A percentile compares a stretch with the other conserved stretches of the same genome.
These are phyloP conservation scores for Gaertneriomyces sp. DNA, from an alignment of 192 early-diverging fungal species.

Conservation along the genomic window DNA sequence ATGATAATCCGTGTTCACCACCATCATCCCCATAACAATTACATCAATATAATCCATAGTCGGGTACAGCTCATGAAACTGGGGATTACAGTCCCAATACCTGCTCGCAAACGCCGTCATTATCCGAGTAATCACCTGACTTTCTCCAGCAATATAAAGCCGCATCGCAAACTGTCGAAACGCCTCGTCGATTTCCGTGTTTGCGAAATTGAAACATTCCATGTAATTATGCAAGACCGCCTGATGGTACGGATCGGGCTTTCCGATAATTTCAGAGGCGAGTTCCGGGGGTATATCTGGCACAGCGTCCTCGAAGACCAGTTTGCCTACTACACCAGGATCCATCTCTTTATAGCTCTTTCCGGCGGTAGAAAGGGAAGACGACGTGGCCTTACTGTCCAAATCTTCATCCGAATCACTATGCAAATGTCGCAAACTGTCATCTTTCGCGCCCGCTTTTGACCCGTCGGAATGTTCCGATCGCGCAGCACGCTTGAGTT, in stretches of 20 bases:
- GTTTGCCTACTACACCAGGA: constrained; percentile 17
- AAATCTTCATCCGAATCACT: too few relatives aligned
- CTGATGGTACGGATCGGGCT: constrained; percentile 42
- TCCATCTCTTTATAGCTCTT: constrained; percentile 19
- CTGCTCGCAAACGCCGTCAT: constrained; percentile 77
- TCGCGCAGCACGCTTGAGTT: too few relatives aligned
- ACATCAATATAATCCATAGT: constrained; percentile 78
- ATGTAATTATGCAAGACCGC: constrained; percentile 67
- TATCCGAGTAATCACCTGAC: constrained; percentile 89
- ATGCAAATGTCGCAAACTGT: too few relatives aligned
- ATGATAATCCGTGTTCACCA: constrained; percentile 92
- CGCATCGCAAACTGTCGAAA: constrained; percentile 76
- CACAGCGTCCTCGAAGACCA: constrained; percentile 24
- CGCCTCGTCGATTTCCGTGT: constrained; percentile 68
- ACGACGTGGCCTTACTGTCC: too few relatives aligned
- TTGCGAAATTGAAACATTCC: constrained; percentile 70
- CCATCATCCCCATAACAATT: constrained; percentile 76
- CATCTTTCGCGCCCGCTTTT: too few relatives aligned
- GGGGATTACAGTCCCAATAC: constrained; percentile 79
- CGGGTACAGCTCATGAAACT: constrained; percentile 28
- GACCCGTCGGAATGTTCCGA: too few relatives aligned
- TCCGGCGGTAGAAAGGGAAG: too few relatives aligned
- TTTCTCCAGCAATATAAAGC: constrained; percentile 82
- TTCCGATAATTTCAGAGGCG: constrained; percentile 32
- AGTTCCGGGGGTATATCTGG: constrained; percentile 15